Conservation (phyloP, 139 green algal genomes). For the Diplosphaera chodatii region DNA sequence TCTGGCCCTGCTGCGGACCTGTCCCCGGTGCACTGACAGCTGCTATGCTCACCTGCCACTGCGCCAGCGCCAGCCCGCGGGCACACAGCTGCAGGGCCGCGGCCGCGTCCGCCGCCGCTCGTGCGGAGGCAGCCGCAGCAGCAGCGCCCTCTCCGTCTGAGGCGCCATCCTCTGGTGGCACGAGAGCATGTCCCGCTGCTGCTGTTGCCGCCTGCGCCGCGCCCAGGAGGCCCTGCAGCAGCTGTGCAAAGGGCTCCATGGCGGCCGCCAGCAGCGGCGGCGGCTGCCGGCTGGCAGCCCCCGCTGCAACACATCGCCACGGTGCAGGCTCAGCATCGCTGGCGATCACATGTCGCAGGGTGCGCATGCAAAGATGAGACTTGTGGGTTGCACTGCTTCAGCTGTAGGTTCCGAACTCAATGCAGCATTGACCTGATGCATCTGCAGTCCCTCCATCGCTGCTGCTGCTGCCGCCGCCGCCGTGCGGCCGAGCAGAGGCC, state of each 20-base stretch:
- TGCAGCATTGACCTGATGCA: too few species aligned
- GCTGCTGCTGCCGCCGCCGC: neutral
- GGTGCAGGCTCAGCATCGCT: too few species aligned
- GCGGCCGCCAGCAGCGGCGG: neutral
- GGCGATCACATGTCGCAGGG: too few species aligned
- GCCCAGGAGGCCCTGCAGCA: neutral
- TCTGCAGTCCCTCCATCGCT: too few species aligned
- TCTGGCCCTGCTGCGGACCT: too few species aligned
- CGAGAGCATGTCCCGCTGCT: too few species aligned
- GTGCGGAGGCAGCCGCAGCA: neutral
- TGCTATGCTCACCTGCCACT: neutral
- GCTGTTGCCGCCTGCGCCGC: too few species aligned
- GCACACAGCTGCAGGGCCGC: neutral
- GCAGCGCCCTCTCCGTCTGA: neutral
- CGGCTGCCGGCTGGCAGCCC: neutral
- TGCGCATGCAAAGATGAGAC: too few species aligned
- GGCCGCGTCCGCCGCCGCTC: neutral
- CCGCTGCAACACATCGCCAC: too few species aligned
- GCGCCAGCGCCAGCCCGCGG: neutral
- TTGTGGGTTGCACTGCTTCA: too few species aligned
- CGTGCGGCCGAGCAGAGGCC: neutral
- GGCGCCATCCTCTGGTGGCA: too few species aligned
- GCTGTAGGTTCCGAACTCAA: too few species aligned
- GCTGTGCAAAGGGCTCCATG: neutral
- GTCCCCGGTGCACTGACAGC: neutral